Evolutionary conservation across 495 filamentous ascomycete species (phyloP).

Genomic region (Talaromyces adpressus): DNA sequence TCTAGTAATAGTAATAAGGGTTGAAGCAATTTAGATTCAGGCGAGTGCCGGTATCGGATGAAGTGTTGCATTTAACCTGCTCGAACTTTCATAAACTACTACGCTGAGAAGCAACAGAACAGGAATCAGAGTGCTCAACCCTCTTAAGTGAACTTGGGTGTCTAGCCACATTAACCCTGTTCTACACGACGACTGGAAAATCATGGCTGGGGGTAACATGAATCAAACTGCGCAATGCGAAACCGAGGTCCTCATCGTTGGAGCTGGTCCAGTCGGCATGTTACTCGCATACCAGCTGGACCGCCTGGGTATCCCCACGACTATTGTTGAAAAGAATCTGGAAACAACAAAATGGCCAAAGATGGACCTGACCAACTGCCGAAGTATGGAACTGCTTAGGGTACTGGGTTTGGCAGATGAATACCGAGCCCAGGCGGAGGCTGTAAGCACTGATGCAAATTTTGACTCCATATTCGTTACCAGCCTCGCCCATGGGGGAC

Average conservation of each 20-base stretch:
- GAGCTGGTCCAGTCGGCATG: constrained; percentile 23
- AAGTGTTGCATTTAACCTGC: background rate
- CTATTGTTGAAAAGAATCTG: constrained; percentile 13
- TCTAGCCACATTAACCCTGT: background rate
- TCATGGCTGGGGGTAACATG: background rate
- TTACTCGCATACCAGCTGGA: constrained; percentile 15
- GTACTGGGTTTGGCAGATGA: constrained; percentile 22
- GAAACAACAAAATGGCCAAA: constrained; percentile 26
- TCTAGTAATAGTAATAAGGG: background rate
- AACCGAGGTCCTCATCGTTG: constrained; percentile 16
- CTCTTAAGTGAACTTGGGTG: background rate
- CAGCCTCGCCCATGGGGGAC: constrained; percentile 7
- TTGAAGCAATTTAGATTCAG: background rate
- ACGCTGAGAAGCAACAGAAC: background rate
- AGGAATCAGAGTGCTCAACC: background rate
- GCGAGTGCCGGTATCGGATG: background rate
- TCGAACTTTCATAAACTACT: background rate
- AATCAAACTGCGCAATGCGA: background rate
- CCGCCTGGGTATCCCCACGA: constrained; percentile 11
- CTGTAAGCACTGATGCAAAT: constrained; percentile 6
- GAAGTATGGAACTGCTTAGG: constrained; percentile 26
- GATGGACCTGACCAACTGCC: constrained; percentile 27
- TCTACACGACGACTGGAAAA: background rate
- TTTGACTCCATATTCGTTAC: constrained; percentile 10
- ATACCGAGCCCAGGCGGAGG: constrained; percentile 8